Evolutionary conservation across 805 yeast species (phyloP).

Genomic region (Nakazawaea sp.): DNA sequence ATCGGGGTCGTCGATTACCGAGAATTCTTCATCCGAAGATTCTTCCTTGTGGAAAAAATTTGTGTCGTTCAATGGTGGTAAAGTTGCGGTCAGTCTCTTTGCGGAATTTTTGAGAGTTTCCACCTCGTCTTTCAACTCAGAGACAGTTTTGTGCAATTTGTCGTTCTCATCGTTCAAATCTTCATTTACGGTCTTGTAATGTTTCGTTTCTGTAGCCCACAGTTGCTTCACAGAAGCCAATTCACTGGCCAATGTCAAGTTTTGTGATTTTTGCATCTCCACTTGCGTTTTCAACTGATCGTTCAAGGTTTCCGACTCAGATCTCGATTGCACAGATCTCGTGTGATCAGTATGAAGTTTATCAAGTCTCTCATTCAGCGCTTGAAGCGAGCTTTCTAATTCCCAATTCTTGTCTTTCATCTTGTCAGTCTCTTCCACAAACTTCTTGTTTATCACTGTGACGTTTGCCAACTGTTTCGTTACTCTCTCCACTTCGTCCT

Average conservation of each 20-base stretch:
- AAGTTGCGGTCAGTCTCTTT: not conserved
- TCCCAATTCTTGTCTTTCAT: slow-evolving; percentile 61
- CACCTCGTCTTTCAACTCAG: slow-evolving; percentile 15
- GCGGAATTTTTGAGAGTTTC: not conserved
- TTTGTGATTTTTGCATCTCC: slow-evolving; percentile 37
- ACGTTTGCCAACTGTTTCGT: slow-evolving; percentile 30
- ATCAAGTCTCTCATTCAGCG: slow-evolving; percentile 34
- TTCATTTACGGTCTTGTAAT: slow-evolving; percentile 43
- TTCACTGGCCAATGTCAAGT: slow-evolving; percentile 32
- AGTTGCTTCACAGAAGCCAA: slow-evolving; percentile 28
- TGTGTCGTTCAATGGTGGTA: slow-evolving; percentile 2
- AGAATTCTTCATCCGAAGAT: slow-evolving; percentile 27
- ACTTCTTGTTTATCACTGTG: slow-evolving; percentile 22
- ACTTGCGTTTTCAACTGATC: slow-evolving; percentile 36
- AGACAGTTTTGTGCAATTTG: slow-evolving; percentile 35
- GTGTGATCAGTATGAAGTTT: slow-evolving; percentile 33
- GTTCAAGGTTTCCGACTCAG: slow-evolving; percentile 17
- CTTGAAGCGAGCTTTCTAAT: slow-evolving; percentile 41
- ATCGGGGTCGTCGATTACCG: slow-evolving; percentile 24
- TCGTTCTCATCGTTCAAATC: slow-evolving; percentile 69
- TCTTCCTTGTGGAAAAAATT: slow-evolving; percentile 18
- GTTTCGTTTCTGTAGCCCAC: slow-evolving; percentile 35
- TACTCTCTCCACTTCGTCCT: slow-evolving; percentile 33
- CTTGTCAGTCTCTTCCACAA: slow-evolving; percentile 35
- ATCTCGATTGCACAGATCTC: slow-evolving; percentile 31